Base-by-base conservation (phyloP, 116 monocot genomes). In the Papilionanthe hybrid region DNA sequence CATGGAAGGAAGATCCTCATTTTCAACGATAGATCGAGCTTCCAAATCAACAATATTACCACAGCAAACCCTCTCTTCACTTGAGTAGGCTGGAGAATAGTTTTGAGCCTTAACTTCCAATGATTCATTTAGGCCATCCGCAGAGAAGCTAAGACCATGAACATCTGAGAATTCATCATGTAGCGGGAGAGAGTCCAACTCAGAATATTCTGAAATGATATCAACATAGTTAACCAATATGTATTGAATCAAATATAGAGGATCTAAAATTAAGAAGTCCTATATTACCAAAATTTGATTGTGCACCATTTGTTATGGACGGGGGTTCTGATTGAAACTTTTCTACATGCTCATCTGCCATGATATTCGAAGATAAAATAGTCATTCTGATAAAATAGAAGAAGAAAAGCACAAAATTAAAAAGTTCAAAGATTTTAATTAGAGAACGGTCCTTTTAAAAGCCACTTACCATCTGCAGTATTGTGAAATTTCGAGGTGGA, bases 21-120 rank as follows among this genome's bases (percentile, higher is more conserved):
- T 42, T 32, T 56, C 58, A 41, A 6, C 42, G 23, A 55, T 55
- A n/a, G 55, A 53, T 71, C 37, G 77, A 82, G 20, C 77, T 32
- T 66, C 49, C 37, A 75, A 41, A 37, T 29, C 50, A 22, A 7
- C 37, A 22, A 5, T 72, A 49, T 69, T 57, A 45, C 28, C 20
- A 80, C 10, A 5, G 0, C 77, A 55, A n/a, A 44, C 72, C 42
- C 77, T 56, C 45, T 71, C 80, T 45, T 57, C 32, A 77, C 30
- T 15, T 18, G 22, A 41, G 19, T 79, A 17, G 58, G 48, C 29
- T 27, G 53, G 53, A 53, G 17, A 53, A 53, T 17, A 53, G 15
- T 17, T 53, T 1, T 13, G 53, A 53, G 17, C 53, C 53, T 53
- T 53, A 53, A 53, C 20, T 65, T 32, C 18, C 44, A 29, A 53